A percentile compares a stretch with the other conserved stretches of the same genome.
Conservation (phyloP, 2,329 filamentous ascomycete genomes). For the Xylaria digitata region DNA sequence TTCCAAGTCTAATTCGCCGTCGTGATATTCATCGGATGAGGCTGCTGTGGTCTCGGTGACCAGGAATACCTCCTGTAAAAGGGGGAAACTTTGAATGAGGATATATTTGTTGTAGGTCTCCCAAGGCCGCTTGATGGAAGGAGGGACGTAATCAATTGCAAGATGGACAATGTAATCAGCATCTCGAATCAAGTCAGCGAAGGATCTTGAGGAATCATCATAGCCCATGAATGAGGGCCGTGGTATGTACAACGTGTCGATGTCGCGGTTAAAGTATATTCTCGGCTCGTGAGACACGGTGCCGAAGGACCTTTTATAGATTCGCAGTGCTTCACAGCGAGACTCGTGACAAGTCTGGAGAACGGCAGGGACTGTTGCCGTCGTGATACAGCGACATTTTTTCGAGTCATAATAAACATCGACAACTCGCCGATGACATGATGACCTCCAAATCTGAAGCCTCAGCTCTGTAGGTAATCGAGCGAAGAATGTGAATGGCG, state of each 20-base stretch:
- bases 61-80: conserved; percentile 51
- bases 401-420: conserved; percentile 54
- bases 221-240: conserved; percentile 55
- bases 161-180: conserved; percentile 53
- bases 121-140: conserved; percentile 59
- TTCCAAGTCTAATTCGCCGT: conserved; percentile 40
- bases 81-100: conserved; percentile 54
- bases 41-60: conserved; percentile 45
- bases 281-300: conserved; percentile 48
- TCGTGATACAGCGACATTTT: conserved; percentile 53
- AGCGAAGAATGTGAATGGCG: conserved; percentile 51
- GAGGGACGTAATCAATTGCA: conserved; percentile 60
- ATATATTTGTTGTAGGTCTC: conserved; percentile 63
- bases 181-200: conserved; percentile 52
- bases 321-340: conserved; percentile 54
- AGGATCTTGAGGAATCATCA: conserved; percentile 56
- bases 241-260: conserved; percentile 55
- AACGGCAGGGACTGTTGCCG: conserved; percentile 54
- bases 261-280: conserved; percentile 49
- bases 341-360: conserved; percentile 58
- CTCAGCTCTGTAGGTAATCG: conserved; percentile 55
- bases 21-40: conserved; percentile 28
- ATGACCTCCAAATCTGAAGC: conserved; percentile 55
- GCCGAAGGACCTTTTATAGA: conserved; percentile 54
- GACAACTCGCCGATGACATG: conserved; percentile 54